These are phyloP conservation scores for Cordyceps militaris DNA, from an alignment of 2,329 filamentous ascomycete genomes.

Conservation along the genomic window DNA sequence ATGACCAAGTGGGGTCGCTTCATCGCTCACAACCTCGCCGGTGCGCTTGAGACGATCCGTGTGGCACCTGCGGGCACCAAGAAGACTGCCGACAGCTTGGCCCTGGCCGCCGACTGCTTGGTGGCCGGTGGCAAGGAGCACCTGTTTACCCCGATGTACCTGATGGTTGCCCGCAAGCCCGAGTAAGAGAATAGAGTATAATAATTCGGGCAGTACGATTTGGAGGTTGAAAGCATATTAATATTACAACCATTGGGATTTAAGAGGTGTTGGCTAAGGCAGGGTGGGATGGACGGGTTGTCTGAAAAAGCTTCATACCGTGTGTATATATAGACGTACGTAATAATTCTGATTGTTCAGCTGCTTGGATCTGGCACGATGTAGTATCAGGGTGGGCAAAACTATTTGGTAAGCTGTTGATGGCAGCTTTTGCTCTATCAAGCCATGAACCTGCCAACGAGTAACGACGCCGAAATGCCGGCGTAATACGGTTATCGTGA, in stretches of 20 bases:
- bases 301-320: constrained; percentile 2
- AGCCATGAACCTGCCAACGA: no score
- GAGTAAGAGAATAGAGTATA: background rate
- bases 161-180: constrained; percentile 88
- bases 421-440: no score
- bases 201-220: background rate
- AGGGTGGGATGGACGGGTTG: background rate
- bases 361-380: background rate
- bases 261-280: background rate
- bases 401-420: no score
- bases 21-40: constrained; percentile 65
- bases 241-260: background rate
- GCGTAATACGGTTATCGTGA: no score
- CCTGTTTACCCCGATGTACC: constrained; percentile 92
- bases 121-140: constrained; percentile 77
- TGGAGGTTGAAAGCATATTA: background rate
- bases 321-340: constrained; percentile 13
- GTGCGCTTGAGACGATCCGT: constrained; percentile 60
- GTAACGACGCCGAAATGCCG: no score
- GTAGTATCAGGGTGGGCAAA: no score
- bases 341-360: constrained; percentile 8
- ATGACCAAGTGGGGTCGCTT: constrained; percentile 77
- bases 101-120: constrained; percentile 67
- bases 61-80: constrained; percentile 71
- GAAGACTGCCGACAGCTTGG: constrained; percentile 81